These are phyloP conservation scores for Solanum bulbocastanum DNA, from an alignment of 257 asterid species.

Conservation along the genomic window DNA sequence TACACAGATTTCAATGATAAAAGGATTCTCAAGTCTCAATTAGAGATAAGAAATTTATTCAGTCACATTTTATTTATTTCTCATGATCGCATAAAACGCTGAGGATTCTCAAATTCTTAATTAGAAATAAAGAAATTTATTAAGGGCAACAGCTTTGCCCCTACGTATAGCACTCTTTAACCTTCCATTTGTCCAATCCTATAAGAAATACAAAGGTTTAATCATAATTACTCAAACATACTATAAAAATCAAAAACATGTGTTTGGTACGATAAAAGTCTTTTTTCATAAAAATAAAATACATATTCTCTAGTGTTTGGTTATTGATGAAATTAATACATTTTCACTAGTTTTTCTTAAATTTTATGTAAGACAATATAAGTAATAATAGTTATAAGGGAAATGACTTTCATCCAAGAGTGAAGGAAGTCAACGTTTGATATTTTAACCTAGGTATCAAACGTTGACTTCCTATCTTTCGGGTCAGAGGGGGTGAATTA, in stretches of 20 bases:
- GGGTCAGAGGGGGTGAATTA: not conserved
- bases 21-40: not conserved
- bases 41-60: not conserved
- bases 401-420: not conserved
- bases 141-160: too few relatives aligned
- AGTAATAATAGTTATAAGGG: fast-evolving
- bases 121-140: too few relatives aligned
- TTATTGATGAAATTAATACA: not conserved
- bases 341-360: not conserved
- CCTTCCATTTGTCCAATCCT: conserved; percentile 23
- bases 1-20: not conserved
- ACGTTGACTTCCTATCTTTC: too few relatives aligned
- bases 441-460: too few relatives aligned
- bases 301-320: fast-evolving
- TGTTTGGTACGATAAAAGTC: not conserved
- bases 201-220: not conserved
- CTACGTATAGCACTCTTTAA: conserved; percentile 20
- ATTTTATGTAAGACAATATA: too few relatives aligned
- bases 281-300: not conserved
- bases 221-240: not conserved
- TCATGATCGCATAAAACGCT: fast-evolving
- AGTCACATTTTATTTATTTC: not conserved
- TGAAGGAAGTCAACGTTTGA: not conserved
- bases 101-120: not conserved
- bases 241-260: not conserved